Conservation (phyloP, 345 rosid genomes). For the Boechera divaricarpa region DNA sequence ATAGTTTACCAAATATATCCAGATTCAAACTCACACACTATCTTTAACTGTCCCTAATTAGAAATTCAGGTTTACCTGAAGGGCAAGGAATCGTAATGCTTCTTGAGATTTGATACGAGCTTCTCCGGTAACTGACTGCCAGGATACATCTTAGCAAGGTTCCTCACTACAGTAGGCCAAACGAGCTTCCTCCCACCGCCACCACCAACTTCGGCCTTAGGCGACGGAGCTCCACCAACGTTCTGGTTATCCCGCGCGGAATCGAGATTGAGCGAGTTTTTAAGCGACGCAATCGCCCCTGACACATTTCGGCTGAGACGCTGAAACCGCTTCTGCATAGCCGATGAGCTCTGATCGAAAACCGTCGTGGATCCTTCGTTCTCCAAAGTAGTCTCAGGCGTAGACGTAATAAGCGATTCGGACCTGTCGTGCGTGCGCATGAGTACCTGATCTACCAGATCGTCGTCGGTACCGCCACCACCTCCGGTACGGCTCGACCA, state of each 20-base stretch:
- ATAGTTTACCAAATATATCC: neutral
- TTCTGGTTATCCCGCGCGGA: conserved; percentile 52
- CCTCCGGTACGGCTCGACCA: conserved; percentile 80
- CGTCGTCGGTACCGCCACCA: conserved; percentile 67
- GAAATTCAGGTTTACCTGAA: conserved; percentile 61
- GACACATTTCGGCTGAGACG: conserved; percentile 83
- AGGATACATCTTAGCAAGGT: conserved; percentile 86
- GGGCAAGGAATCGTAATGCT: conserved; percentile 96
- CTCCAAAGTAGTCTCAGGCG: conserved; percentile 31
- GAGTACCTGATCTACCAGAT: conserved; percentile 90
- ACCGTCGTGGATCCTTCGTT: conserved; percentile 33
- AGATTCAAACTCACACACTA: conserved; percentile 29
- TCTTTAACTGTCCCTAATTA: conserved; percentile 21
- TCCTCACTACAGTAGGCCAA: conserved; percentile 93
- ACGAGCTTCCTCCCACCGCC: conserved; percentile 64
- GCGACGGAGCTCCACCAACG: conserved; percentile 27
- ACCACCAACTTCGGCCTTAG: conserved; percentile 58
- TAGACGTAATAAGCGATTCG: conserved; percentile 48
- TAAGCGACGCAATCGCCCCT: conserved; percentile 85
- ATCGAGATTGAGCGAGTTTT: conserved; percentile 86
- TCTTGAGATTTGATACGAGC: conserved; percentile 87
- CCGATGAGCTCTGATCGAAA: conserved; percentile 51
- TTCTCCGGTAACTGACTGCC: conserved; percentile 96
- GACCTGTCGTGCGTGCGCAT: conserved; percentile 86
- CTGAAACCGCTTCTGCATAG: conserved; percentile 82